Base-by-base conservation (phyloP, 208 protist genomes). In the Wallacemonas rigidus region DNA sequence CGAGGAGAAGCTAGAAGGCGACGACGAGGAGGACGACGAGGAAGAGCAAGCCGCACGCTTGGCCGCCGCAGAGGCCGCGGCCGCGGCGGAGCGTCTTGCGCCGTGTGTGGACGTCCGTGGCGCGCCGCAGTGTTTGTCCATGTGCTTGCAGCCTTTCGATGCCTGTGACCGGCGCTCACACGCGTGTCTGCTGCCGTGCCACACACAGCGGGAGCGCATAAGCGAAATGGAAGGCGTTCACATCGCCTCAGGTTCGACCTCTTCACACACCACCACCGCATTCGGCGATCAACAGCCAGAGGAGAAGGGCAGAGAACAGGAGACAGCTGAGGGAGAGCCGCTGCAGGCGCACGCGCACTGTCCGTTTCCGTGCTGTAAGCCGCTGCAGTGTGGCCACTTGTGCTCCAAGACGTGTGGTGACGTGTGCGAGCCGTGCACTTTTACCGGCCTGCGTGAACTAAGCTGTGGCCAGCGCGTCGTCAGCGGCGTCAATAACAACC, bases 381-480 rank as follows among this genome's bases (percentile, higher is more conserved):
- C 64, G 15, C 84, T 90, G 36, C 65, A 74, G 3, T 97, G 92
- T 63, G 87, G 88, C 39, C 92, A 97, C 76, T 12, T 84, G 17
- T 95, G 92, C 70, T 56, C 82, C 51, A 80, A 79, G 43, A 67
- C 70, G 40, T 97, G 92, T 69, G 86, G 86, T 35, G 87, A 87
- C n/a, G 53, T 72, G 14, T 95, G 90, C 67, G 75, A 74, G 26
- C 86, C 88, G 67, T 97, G 92, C 67, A 71, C 78, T 39, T 93
- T 93, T 67, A 73, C 85, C 36, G 89, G 88, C 9, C 74, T 93
- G 47, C 64, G 67, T 4, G 80, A 91, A 67, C 85, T 97, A 43
- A 9, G 81, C 63, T 97, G 92, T 61, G 92, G 92, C 8, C 92
- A 97, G 79, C 79, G 82, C 8, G 90, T 95, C 35, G 77, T 95